A percentile compares a stretch with the other conserved stretches of the same genome.
Evolutionary conservation across 2,329 filamentous ascomycete genomes (phyloP).

Genomic region (Talaromyces sp.): DNA sequence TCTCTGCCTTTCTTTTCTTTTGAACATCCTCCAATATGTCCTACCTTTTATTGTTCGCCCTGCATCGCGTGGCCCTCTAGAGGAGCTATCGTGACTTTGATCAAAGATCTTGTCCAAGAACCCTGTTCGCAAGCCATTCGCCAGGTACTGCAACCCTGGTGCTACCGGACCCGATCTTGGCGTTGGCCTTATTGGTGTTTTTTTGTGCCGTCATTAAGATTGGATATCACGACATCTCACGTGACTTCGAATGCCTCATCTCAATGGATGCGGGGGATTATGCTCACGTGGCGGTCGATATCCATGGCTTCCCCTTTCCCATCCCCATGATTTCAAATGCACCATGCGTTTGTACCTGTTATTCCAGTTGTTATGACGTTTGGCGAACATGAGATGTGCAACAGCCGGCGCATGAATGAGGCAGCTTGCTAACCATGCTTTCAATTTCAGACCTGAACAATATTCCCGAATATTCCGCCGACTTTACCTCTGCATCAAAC

Average conservation of each 20-base stretch:
- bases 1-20: no score
- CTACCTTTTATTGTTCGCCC: background rate
- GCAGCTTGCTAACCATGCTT: conserved; percentile 8
- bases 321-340: background rate
- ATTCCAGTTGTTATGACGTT: background rate
- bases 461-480: conserved; percentile 26
- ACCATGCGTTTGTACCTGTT: background rate
- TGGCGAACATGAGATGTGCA: background rate
- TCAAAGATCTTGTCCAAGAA: background rate
- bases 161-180: background rate
- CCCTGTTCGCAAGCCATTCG: background rate
- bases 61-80: background rate
- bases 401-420: background rate
- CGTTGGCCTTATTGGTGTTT: conserved; percentile 5
- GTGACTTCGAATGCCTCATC: conserved; percentile 19
- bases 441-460: conserved; percentile 26
- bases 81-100: background rate
- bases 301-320: background rate
- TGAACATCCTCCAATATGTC: background rate
- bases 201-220: conserved; percentile 18
- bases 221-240: conserved; percentile 31
- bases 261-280: background rate
- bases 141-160: background rate
- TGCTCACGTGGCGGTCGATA: background rate
- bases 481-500: conserved; percentile 23